Evolutionary conservation across 441 rosid species (phyloP).

Genomic region (Populus tomentosa): DNA sequence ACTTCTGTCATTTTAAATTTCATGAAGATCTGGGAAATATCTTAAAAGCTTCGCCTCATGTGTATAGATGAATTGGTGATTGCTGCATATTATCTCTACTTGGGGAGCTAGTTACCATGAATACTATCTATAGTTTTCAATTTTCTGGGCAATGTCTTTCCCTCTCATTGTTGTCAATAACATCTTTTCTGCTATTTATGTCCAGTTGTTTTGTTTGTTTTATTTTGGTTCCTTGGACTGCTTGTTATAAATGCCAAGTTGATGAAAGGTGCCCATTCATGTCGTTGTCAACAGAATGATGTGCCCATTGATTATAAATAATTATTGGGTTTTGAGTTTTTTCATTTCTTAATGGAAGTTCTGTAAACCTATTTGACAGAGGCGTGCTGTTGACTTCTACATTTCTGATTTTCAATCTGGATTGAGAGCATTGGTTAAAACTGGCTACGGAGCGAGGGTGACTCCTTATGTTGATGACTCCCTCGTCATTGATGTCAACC

Average conservation of each 20-base stretch:
- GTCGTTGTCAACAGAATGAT: background rate
- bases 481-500: conserved; percentile 52
- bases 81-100: background rate
- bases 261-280: background rate
- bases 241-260: conserved; percentile 1
- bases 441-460: conserved; percentile 70
- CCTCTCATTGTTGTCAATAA: background rate
- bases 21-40: background rate
- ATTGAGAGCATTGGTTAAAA: conserved; percentile 80
- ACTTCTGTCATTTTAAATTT: background rate
- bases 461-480: conserved; percentile 78
- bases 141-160: background rate
- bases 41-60: background rate
- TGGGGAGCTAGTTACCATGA: background rate
- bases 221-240: background rate
- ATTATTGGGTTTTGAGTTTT: background rate
- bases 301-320: background rate
- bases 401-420: conserved; percentile 99
- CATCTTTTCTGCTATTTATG: background rate
- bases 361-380: conserved; percentile 41
- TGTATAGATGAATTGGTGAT: background rate
- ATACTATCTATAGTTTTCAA: background rate
- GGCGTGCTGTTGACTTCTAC: conserved; percentile 98
- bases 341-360: background rate
- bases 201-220: background rate